Evolutionary conservation across 2,329 filamentous ascomycete species (phyloP).

Genomic region (Clarireedia paspali): DNA sequence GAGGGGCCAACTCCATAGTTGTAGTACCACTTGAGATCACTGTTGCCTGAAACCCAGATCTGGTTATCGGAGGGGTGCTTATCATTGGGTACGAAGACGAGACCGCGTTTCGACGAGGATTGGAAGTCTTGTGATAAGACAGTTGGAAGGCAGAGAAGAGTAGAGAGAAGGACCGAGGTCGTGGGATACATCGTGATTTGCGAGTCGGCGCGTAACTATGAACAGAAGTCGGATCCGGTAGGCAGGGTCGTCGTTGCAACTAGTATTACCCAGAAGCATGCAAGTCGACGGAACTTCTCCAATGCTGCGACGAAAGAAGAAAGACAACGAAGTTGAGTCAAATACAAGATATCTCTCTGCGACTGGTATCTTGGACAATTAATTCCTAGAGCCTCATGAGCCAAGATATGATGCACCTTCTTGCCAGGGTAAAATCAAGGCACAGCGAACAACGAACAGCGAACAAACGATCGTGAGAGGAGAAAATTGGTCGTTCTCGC

Average conservation of each 20-base stretch:
- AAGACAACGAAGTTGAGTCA: neutral
- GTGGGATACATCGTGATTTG: neutral
- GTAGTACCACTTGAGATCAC: constrained; percentile 75
- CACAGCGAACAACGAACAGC: neutral
- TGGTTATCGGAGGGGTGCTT: constrained; percentile 52
- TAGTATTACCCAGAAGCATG: neutral
- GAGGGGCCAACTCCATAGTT: constrained; percentile 61
- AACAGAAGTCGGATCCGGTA: neutral
- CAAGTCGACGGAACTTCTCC: neutral
- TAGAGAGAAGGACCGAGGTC: neutral
- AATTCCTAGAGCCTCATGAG: neutral
- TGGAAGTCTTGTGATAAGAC: neutral
- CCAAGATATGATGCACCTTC: neutral
- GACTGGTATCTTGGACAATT: neutral
- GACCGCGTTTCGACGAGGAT: constrained; percentile 57
- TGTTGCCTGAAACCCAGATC: constrained; percentile 51
- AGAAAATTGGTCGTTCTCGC: neutral
- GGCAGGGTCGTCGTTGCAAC: neutral
- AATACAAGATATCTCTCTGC: neutral
- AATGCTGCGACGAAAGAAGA: neutral
- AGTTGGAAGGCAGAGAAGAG: neutral
- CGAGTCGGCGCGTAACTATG: neutral
- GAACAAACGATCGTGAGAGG: neutral
- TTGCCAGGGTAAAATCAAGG: neutral
- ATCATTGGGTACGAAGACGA: constrained; percentile 56